Evolutionary conservation across 2,329 filamentous ascomycete genomes (phyloP).

Genomic region (Clonostachys chloroleuca): DNA sequence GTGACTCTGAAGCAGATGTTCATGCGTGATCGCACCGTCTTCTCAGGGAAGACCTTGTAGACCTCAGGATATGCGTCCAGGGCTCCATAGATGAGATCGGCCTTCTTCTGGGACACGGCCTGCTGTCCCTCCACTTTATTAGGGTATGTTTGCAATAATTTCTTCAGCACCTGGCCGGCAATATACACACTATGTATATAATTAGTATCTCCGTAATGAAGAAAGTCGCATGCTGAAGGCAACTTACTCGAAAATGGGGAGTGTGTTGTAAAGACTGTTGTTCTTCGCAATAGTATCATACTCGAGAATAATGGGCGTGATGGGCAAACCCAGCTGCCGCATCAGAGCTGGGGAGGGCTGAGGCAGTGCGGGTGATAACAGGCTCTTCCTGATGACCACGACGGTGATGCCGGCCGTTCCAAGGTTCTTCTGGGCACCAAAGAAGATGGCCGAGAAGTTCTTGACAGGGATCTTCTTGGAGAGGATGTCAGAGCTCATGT

Average conservation of each 20-base stretch:
- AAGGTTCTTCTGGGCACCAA: conserved; percentile 92
- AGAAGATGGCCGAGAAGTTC: conserved; percentile 84
- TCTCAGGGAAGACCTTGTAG: conserved; percentile 76
- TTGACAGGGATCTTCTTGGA: conserved; percentile 71
- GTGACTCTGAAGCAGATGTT: conserved; percentile 88
- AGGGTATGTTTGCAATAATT: conserved; percentile 60
- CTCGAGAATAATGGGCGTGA: conserved; percentile 74
- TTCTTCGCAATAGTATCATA: conserved; percentile 87
- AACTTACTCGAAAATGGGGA: conserved; percentile 80
- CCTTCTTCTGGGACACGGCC: conserved; percentile 68
- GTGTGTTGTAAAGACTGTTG: conserved; percentile 92
- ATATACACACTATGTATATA: conserved; percentile 65
- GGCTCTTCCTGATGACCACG: conserved; percentile 74
- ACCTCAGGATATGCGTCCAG: conserved; percentile 69
- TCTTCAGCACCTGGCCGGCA: conserved; percentile 81
- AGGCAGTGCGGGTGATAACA: conserved; percentile 64
- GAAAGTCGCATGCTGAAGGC: not conserved
- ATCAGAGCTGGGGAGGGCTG: conserved; percentile 67
- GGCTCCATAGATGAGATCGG: conserved; percentile 68
- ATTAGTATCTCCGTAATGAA: conserved; percentile 3
- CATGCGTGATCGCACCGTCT: conserved; percentile 77
- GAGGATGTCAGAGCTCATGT: conserved; percentile 94
- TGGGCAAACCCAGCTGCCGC: conserved; percentile 68
- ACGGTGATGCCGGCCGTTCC: conserved; percentile 84
- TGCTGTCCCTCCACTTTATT: conserved; percentile 75